A percentile compares a stretch with the other conserved stretches of the same genome.
These are phyloP conservation scores for Thuidium tamariscinum DNA, from an alignment of 225 moss, liverwort and hornwort species.

Conservation along the genomic window DNA sequence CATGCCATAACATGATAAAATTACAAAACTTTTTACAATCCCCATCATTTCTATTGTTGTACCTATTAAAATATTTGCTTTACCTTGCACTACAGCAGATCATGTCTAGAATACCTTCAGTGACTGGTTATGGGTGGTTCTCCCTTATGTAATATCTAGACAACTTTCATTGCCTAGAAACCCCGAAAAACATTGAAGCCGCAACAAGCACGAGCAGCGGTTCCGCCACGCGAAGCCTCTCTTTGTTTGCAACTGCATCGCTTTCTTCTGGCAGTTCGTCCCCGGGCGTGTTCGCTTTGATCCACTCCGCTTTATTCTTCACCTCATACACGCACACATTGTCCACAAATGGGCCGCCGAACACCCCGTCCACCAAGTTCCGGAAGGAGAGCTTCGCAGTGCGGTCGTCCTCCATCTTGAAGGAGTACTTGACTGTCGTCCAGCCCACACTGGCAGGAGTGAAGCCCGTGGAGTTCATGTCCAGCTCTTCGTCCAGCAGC, in stretches of 20 bases:
- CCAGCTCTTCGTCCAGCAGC: neutral
- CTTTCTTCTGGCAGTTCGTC: neutral
- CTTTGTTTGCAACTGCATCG: neutral
- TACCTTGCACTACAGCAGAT: too few relatives aligned
- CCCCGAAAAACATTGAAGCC: neutral
- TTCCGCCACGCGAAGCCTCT: neutral
- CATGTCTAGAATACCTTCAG: too few relatives aligned
- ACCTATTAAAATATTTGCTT: too few relatives aligned
- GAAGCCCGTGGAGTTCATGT: conserved; percentile 25
- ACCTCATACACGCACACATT: conserved; percentile 42
- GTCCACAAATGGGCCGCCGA: conserved; percentile 53
- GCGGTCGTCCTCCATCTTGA: conserved; percentile 10
- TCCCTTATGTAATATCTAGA: too few relatives aligned
- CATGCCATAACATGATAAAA: too few relatives aligned
- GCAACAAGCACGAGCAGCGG: neutral
- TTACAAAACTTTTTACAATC: too few relatives aligned
- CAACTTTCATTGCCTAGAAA: neutral
- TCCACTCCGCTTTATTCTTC: neutral
- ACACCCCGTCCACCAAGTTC: conserved; percentile 16
- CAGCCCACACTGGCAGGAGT: conserved; percentile 37
- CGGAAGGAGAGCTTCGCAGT: conserved; percentile 1
- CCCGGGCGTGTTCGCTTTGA: neutral
- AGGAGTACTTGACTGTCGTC: conserved; percentile 19
- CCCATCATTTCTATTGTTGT: too few relatives aligned
- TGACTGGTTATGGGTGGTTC: too few relatives aligned